Evolutionary conservation across 768 basidiomycete genomes (phyloP).

Genomic region (Kwoniella sp.): DNA sequence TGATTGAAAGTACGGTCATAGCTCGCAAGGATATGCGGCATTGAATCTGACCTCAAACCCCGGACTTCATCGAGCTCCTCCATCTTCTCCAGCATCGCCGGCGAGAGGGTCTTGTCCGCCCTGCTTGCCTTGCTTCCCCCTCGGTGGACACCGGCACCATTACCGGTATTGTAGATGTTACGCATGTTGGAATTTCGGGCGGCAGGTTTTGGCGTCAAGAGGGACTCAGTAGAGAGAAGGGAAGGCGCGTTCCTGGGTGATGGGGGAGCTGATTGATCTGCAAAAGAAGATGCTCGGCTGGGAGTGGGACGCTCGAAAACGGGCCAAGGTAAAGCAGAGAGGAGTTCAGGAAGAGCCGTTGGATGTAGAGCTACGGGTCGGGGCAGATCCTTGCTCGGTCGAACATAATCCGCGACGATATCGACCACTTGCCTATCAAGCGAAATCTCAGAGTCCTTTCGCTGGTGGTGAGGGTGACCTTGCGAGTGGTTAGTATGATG

Average conservation of each 20-base stretch:
- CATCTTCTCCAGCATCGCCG: constrained; percentile 11
- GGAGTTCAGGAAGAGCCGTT: neutral
- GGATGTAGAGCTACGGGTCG: neutral
- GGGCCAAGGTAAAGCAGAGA: neutral
- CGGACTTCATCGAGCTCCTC: constrained; percentile 15
- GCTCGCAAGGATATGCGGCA: constrained; percentile 7
- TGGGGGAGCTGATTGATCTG: constrained; percentile 11
- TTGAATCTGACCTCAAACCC: constrained; percentile 9
- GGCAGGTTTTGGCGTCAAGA: neutral
- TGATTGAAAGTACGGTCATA: constrained; percentile 10
- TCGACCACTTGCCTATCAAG: constrained; percentile 17
- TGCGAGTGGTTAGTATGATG: neutral
- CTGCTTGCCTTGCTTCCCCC: constrained; percentile 4
- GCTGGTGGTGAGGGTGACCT: neutral
- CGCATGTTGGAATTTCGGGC: neutral
- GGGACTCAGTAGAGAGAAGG: constrained; percentile 8
- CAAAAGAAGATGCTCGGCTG: constrained; percentile 14
- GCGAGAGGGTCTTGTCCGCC: constrained; percentile 2
- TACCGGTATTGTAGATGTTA: neutral
- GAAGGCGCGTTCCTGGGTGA: constrained; percentile 10
- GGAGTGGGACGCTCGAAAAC: constrained; percentile 2
- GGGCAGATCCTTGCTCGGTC: neutral
- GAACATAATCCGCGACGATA: constrained; percentile 17
- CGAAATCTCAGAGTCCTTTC: constrained; percentile 15
- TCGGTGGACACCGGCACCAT: neutral